Percentiles rank a stretch among this genome's conserved stretches.
phyloP scores from a whole-genome alignment of 2,329 filamentous ascomycete genomes.

The Clarireedia hainanense region DNA sequence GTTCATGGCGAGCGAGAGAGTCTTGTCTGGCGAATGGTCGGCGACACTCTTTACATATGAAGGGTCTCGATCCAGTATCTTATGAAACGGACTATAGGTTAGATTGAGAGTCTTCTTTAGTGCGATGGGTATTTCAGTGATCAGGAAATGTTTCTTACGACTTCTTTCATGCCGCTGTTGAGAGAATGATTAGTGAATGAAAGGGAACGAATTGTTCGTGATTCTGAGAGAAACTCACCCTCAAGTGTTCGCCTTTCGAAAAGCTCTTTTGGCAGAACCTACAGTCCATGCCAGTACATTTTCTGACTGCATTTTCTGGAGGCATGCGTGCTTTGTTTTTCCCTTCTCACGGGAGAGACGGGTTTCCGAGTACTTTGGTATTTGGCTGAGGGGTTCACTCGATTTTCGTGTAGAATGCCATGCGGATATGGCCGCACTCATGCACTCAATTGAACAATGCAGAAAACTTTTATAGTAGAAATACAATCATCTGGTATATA shows the following conservation, averaged over 20 bases:
- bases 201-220: neutral
- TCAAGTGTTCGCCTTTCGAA: constrained; percentile 35
- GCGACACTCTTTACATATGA: constrained; percentile 33
- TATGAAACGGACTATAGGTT: neutral
- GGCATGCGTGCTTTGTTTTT: too few relatives aligned
- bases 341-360: too few relatives aligned
- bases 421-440: too few relatives aligned
- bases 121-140: neutral
- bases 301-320: neutral
- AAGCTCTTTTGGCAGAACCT: constrained; percentile 34
- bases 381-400: too few relatives aligned
- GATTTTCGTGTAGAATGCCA: too few relatives aligned
- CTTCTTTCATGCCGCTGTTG: constrained; percentile 4
- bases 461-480: too few relatives aligned
- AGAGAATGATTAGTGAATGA: neutral
- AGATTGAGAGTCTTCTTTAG: constrained; percentile 16
- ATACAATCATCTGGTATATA: too few relatives aligned
- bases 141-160: neutral
- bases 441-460: too few relatives aligned
- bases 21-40: constrained; percentile 37
- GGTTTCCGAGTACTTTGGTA: too few relatives aligned
- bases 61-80: constrained; percentile 27
- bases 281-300: constrained; percentile 27
- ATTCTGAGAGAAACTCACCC: constrained; percentile 21
- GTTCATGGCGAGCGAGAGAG: constrained; percentile 37